Base-by-base conservation (phyloP, 495 filamentous ascomycete genomes). In the Chaetomium fimeti region DNA sequence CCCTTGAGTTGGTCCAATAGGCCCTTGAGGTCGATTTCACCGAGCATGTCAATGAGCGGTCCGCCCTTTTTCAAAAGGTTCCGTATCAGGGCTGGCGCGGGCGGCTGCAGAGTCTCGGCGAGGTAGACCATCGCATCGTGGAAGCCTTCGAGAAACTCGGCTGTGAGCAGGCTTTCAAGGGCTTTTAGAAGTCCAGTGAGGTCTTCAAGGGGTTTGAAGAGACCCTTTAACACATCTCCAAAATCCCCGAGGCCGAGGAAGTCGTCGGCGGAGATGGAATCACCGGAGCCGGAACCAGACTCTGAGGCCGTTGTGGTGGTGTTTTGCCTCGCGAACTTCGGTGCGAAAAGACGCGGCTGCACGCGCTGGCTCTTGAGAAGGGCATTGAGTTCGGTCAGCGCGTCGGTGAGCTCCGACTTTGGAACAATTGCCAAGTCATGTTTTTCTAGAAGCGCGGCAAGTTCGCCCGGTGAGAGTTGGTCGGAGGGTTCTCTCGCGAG, bases 361-460 rank as follows among this genome's bases (percentile, higher is more conserved):
- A 62, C 63, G 27, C 71, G 67, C 48, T 71, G 73, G 49, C 66
- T 71, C 60, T 68, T 69, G 13, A 76, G 68, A 51, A 76, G 62
- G 43, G 64, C 68, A 49, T 72, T 76, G 62, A 76, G 70, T 57
- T 76, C 74, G 9, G 70, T 75, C 60, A 76, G 45, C 6, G 73
- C 73, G 61, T 76, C 74, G 45, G 74, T 74, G 27, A 76, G 73
- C 27, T 76, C 73, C 59, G 72, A 70, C 28, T 73, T 69, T 47
- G 74, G 74, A 8, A 76, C 74, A 51, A 76, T 66, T 29, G 73
- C 74, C 16, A 76, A 61, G 48, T 75, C 73, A 57, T 76, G 71
- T 64, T 68, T 76, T 43, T 69, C 71, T 18, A 76, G 66, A 28
- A 57, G 25, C 38, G 61, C 61, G 15, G 43, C 61, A 38, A 63